phyloP scores from a whole-genome alignment of 2,329 filamentous ascomycete genomes.

The Coniochaeta prunicola region DNA sequence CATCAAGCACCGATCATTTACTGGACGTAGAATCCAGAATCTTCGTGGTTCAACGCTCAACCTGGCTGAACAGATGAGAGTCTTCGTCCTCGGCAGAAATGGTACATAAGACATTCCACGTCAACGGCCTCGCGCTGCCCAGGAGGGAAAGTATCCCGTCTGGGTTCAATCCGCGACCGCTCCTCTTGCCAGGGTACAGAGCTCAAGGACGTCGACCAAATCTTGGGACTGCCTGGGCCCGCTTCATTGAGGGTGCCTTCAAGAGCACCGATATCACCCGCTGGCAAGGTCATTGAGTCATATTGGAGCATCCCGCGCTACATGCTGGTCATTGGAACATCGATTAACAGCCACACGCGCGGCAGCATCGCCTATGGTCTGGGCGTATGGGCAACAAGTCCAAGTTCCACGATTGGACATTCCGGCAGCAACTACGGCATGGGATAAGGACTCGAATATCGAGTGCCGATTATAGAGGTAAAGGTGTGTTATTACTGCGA shows the following conservation, averaged over 20 bases:
- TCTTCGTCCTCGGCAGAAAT: constrained; percentile 39
- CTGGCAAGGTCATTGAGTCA: constrained; percentile 12
- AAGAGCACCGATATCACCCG: constrained; percentile 14
- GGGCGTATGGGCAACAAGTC: constrained; percentile 9
- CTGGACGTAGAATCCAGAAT: too few species aligned
- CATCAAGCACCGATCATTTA: too few species aligned
- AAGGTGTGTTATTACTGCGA: constrained; percentile 19
- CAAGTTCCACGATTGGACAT: constrained; percentile 6
- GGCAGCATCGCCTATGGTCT: constrained; percentile 11
- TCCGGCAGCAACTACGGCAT: constrained; percentile 35
- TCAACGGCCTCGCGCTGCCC: constrained; percentile 31
- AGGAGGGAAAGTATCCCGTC: constrained; percentile 34
- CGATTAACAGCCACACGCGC: constrained; percentile 8
- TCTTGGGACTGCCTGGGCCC: too few species aligned
- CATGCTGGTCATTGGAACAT: constrained; percentile 10
- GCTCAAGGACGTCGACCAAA: constrained; percentile 31
- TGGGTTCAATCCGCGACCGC: constrained; percentile 37
- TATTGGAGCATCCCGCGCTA: constrained; percentile 12
- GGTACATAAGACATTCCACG: constrained; percentile 42
- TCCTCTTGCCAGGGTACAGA: constrained; percentile 31
- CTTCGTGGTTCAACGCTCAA: too few species aligned
- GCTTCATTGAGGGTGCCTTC: constrained; percentile 29
- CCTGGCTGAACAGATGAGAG: neutral
- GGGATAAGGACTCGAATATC: constrained; percentile 36
- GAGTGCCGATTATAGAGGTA: constrained; percentile 23